Percentiles rank a stretch among this genome's conserved stretches.
Evolutionary conservation across 2,329 filamentous ascomycete species (phyloP).

Genomic region (Penicillium vulpinum): DNA sequence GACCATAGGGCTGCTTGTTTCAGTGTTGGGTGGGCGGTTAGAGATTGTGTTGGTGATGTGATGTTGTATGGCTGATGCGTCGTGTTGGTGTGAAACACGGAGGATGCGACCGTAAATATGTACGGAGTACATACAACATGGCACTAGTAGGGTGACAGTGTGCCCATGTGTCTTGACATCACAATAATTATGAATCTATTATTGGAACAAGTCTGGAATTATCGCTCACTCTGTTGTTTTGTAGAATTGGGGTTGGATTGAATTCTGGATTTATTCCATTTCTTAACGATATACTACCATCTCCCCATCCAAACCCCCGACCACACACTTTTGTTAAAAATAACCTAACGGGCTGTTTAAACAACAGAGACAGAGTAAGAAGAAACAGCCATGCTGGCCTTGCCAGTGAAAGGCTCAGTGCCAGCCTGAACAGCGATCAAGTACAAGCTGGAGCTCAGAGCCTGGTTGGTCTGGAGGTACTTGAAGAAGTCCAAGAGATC

Average conservation of each 20-base stretch:
- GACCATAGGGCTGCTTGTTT: slow-evolving; percentile 6
- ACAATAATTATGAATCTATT: background rate
- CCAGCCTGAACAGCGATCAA: slow-evolving; percentile 51
- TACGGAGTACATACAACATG: background rate
- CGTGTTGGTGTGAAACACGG: background rate
- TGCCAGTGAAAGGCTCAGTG: slow-evolving; percentile 39
- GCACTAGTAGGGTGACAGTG: background rate
- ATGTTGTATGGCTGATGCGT: background rate
- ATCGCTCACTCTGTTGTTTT: background rate
- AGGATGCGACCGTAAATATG: background rate
- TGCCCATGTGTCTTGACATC: background rate
- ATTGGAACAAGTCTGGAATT: background rate
- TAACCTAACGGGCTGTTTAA: slow-evolving; percentile 9
- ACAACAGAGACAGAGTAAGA: slow-evolving; percentile 33
- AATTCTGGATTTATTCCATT: background rate
- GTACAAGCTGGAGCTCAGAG: slow-evolving; percentile 48
- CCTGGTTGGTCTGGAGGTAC: slow-evolving; percentile 52
- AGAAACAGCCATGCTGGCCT: slow-evolving; percentile 29
- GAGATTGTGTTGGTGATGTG: background rate
- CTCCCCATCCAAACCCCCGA: background rate
- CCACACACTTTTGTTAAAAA: no score
- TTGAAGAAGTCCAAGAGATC: slow-evolving; percentile 60
- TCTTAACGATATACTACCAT: background rate
- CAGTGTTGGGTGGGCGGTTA: slow-evolving; percentile 8
- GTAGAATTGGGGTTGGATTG: background rate